These are phyloP conservation scores for Ophiostoma australiae DNA, from an alignment of 2,329 filamentous ascomycete genomes.

Conservation along the genomic window DNA sequence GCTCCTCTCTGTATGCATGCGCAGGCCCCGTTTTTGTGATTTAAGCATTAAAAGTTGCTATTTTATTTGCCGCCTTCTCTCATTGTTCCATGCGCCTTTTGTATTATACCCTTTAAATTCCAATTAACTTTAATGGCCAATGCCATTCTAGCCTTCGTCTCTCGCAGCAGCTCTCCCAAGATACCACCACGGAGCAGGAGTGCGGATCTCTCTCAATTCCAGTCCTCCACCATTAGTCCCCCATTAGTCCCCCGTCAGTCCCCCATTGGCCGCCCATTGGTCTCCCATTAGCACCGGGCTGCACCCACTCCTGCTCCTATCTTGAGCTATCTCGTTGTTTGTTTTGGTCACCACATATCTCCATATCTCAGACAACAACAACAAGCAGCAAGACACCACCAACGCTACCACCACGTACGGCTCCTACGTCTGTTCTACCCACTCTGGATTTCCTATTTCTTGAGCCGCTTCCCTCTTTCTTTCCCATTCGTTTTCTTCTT, in stretches of 20 bases:
- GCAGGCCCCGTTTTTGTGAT: conserved; percentile 9
- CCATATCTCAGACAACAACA: conserved; percentile 25
- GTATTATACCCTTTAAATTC: not conserved
- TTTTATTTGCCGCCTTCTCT: not conserved
- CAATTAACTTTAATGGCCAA: not conserved
- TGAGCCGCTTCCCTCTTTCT: conserved; percentile 29
- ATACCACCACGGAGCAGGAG: not conserved
- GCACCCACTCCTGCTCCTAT: not conserved
- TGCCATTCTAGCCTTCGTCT: not conserved
- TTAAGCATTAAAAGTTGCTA: not conserved
- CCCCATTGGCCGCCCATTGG: no score
- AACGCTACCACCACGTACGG: not conserved
- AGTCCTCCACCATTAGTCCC: not conserved
- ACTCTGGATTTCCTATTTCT: conserved; percentile 26
- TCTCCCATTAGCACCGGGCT: not conserved
- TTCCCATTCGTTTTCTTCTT: conserved; percentile 28
- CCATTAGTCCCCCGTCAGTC: no score
- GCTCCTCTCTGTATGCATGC: conserved; percentile 6
- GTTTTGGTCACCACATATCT: conserved; percentile 10
- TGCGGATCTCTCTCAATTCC: conserved; percentile 14
- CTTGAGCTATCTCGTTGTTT: not conserved
- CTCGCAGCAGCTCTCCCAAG: not conserved
- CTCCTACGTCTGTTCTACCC: conserved; percentile 23
- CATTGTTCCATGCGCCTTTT: conserved; percentile 5
- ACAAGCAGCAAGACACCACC: not conserved